A percentile compares a stretch with the other conserved stretches of the same genome.
Evolutionary conservation across 306 rosid species (phyloP).

Genomic region (Begonia peltatifolia): DNA sequence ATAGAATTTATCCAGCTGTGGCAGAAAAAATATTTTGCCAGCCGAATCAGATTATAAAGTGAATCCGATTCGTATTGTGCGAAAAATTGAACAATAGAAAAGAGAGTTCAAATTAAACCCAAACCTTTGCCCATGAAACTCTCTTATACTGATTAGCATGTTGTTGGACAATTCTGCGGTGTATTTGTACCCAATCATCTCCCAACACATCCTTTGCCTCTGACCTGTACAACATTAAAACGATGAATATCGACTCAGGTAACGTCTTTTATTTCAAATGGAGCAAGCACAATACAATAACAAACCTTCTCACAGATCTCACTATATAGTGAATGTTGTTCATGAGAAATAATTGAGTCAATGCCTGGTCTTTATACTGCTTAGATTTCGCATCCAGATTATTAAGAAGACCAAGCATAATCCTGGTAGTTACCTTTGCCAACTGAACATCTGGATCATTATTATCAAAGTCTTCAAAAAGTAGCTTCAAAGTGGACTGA

Average conservation of each 20-base stretch:
- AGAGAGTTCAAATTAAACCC: conserved; percentile 2
- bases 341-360: conserved; percentile 92
- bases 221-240: conserved; percentile 36
- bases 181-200: conserved; percentile 99
- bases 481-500: conserved; percentile 66
- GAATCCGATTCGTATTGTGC: too few species aligned
- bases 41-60: too few species aligned
- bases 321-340: conserved; percentile 97
- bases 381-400: conserved; percentile 94
- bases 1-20: too few species aligned
- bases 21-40: too few species aligned
- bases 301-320: conserved; percentile 89
- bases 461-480: conserved; percentile 61
- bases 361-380: conserved; percentile 79
- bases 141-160: conserved; percentile 98
- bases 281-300: not conserved
- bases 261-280: too few species aligned
- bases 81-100: not conserved
- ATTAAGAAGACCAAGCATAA: conserved; percentile 91
- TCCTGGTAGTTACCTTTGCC: conserved; percentile 65
- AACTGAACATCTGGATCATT: conserved; percentile 58
- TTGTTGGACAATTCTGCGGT: conserved; percentile 89
- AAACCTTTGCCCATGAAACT: conserved; percentile 96
- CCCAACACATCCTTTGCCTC: conserved; percentile 97
- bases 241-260: not conserved